These are phyloP conservation scores for Atkinsonella texensis DNA, from an alignment of 2,329 filamentous ascomycete species.

Conservation along the genomic window DNA sequence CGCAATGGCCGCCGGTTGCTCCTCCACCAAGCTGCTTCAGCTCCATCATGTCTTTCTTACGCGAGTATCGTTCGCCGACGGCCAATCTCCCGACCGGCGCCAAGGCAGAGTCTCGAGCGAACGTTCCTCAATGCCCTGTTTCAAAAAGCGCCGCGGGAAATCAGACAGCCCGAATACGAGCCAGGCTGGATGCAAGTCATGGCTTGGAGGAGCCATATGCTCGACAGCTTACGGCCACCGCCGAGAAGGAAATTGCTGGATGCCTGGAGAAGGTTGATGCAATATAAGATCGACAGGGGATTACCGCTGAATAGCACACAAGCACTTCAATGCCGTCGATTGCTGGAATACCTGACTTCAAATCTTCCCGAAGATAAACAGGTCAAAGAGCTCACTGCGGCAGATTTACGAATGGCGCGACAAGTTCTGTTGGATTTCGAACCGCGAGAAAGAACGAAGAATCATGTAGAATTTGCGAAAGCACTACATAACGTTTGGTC, in stretches of 20 bases:
- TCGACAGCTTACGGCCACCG: slow-evolving; percentile 53
- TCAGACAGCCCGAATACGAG: slow-evolving; percentile 51
- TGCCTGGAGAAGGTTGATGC: slow-evolving; percentile 54
- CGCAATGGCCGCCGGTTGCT: slow-evolving; percentile 31
- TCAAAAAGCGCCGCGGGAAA: slow-evolving; percentile 42
- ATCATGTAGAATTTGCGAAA: slow-evolving; percentile 36
- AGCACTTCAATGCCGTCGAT: slow-evolving; percentile 40
- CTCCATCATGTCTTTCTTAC: slow-evolving; percentile 22
- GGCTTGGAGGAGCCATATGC: slow-evolving; percentile 50
- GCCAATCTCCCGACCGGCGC: slow-evolving; percentile 13
- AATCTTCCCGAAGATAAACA: slow-evolving; percentile 12
- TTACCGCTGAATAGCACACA: slow-evolving; percentile 52
- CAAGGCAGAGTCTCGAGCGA: slow-evolving; percentile 15
- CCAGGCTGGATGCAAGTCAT: slow-evolving; percentile 63
- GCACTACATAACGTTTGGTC: slow-evolving; percentile 25
- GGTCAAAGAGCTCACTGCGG: slow-evolving; percentile 21
- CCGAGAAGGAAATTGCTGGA: slow-evolving; percentile 47
- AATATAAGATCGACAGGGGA: slow-evolving; percentile 35
- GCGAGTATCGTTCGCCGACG: slow-evolving; percentile 17
- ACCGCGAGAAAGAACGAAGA: slow-evolving; percentile 29
- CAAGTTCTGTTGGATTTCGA: slow-evolving; percentile 27
- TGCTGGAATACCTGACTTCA: slow-evolving; percentile 45
- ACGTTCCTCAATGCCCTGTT: slow-evolving; percentile 52
- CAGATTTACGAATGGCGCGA: slow-evolving; percentile 33
- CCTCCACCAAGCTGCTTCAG: slow-evolving; percentile 18